Evolutionary conservation across 352 stramenopile genomes (phyloP).

Genomic region (Thalassiosira livingstoniorum): DNA sequence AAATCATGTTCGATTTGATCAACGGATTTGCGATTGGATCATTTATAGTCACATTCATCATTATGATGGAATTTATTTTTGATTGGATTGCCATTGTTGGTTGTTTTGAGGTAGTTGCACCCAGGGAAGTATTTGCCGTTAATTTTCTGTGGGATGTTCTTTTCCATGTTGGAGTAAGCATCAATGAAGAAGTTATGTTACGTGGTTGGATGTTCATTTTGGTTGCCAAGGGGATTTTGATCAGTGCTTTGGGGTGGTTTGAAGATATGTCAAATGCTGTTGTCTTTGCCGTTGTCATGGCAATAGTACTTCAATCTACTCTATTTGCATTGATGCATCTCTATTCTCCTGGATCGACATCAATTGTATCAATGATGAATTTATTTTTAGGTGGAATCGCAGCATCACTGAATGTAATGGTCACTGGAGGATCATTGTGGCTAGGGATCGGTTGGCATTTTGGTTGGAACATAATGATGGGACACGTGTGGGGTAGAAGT

Average conservation of each 20-base stretch:
- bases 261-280: conserved; percentile 12
- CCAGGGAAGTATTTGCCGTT: conserved; percentile 42
- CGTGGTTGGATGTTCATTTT: conserved; percentile 56
- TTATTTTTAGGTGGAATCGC: conserved; percentile 57
- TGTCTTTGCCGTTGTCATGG: conserved; percentile 36
- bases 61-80: conserved; percentile 45
- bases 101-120: conserved; percentile 46
- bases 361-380: conserved; percentile 43
- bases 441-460: conserved; percentile 62
- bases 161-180: conserved; percentile 57
- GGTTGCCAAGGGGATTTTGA: conserved; percentile 19
- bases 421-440: conserved; percentile 44
- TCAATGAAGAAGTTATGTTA: conserved; percentile 69
- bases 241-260: conserved; percentile 31
- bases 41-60: conserved; percentile 46
- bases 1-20: conserved; percentile 34
- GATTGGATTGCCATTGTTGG: conserved; percentile 60
- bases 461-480: conserved; percentile 66
- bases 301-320: conserved; percentile 54
- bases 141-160: conserved; percentile 60
- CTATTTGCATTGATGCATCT: conserved; percentile 59
- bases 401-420: conserved; percentile 55
- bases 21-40: conserved; percentile 49
- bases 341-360: conserved; percentile 50
- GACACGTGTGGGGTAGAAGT: conserved; percentile 44